These are phyloP conservation scores for Ceratobasidium sp. DNA, from an alignment of 1,284 basidiomycete species.

Conservation along the genomic window DNA sequence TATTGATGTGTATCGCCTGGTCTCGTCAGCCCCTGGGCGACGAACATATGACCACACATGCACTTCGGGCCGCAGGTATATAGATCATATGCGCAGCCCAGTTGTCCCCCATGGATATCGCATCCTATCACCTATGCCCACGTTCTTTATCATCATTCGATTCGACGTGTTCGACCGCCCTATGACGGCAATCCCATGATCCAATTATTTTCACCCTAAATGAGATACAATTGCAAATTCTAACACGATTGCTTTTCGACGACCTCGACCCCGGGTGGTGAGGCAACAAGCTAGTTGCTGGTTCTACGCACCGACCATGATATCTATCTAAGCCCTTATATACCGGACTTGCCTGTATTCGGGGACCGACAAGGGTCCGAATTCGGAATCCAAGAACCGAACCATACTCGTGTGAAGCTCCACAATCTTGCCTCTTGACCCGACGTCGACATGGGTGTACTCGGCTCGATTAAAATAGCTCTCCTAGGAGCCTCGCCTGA, in stretches of 20 bases:
- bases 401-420: background rate
- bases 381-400: background rate
- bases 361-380: too few relatives aligned
- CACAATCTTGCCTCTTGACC: background rate
- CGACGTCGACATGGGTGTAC: background rate
- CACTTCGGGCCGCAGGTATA: too few relatives aligned
- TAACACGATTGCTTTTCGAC: too few relatives aligned
- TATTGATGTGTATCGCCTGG: background rate
- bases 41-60: too few relatives aligned
- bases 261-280: too few relatives aligned
- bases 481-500: conserved; percentile 19
- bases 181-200: background rate
- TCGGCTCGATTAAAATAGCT: background rate
- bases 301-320: too few relatives aligned
- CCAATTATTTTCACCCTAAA: background rate
- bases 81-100: too few relatives aligned
- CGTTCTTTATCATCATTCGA: too few relatives aligned
- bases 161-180: background rate
- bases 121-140: background rate
- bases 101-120: too few relatives aligned
- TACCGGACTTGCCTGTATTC: too few relatives aligned
- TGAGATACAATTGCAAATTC: background rate
- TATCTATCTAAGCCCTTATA: too few relatives aligned
- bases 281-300: background rate
- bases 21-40: background rate